A percentile compares a stretch with the other conserved stretches of the same genome.
Evolutionary conservation across 1,139 yeast species (phyloP).

Genomic region (Kodamaea arcana): DNA sequence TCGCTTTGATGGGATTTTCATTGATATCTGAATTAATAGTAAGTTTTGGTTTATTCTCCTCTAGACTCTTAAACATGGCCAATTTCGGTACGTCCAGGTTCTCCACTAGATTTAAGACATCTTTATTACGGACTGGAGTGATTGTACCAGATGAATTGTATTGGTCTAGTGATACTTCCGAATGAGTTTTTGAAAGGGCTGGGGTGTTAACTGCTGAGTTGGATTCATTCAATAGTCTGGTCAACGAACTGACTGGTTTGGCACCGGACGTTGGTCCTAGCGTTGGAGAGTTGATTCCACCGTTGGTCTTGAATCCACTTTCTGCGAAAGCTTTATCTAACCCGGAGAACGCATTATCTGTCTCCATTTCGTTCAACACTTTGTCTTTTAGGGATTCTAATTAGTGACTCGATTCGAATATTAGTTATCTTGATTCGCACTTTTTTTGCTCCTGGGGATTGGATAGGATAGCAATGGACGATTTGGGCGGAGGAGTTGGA

Average conservation of each 20-base stretch:
- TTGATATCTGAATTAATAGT: neutral
- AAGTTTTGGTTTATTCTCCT: neutral
- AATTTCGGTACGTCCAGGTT: neutral
- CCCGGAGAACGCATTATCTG: too few species aligned
- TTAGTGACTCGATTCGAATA: too few species aligned
- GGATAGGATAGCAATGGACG: too few species aligned
- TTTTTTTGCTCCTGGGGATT: too few species aligned
- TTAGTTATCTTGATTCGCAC: too few species aligned
- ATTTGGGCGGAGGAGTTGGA: too few species aligned
- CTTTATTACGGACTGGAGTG: conserved; percentile 8
- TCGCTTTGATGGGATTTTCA: conserved; percentile 5
- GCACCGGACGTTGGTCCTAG: conserved; percentile 3
- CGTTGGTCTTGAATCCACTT: too few species aligned
- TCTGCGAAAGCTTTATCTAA: too few species aligned
- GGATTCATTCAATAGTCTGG: conserved; percentile 40
- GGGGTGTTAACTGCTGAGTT: conserved; percentile 27
- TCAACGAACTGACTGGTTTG: conserved; percentile 34
- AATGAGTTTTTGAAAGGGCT: conserved; percentile 21
- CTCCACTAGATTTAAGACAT: neutral
- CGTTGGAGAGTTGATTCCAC: conserved; percentile 4
- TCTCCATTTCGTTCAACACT: too few species aligned
- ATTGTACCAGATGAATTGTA: conserved; percentile 13
- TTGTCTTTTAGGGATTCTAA: too few species aligned
- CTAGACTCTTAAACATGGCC: neutral
- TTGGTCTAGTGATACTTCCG: conserved; percentile 19